Base-by-base conservation (phyloP, 2,329 filamentous ascomycete species). In the Arachnopeziza araneosa region DNA sequence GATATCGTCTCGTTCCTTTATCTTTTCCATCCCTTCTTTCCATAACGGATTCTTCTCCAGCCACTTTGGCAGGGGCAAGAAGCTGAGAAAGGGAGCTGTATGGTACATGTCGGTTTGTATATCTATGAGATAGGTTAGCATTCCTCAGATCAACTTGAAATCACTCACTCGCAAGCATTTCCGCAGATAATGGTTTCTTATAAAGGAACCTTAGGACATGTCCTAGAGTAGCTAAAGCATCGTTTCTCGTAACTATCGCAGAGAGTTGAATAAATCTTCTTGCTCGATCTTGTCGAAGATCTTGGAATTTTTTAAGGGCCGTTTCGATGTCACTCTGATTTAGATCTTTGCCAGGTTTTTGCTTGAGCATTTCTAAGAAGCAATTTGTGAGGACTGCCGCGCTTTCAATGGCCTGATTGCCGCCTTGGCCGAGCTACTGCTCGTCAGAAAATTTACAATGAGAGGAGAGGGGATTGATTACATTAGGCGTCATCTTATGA, bases 391-490 rank as follows among this genome's bases (percentile, higher is more conserved):
- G 63, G 10, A 67, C 66, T 5, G 75, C 75, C 2, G 71, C 74
- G 56, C 70, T 71, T 63, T 78, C 75, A 19, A 77, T 75, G 1
- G 75, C 74, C 58, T 66, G 69, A 61, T 77, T 78, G 19, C 73
- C 76, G 0, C 76, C 75, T 66, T 76, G 75, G 9, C 75, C 75
- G 22, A 59, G 49, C 62, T 64, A 22, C 3, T 26, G 24, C 12
- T n/a, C 2, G 52, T 54, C 32, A 54, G 52, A 26, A 30, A 14
- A 30, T 30, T 7, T 54, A n/a, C 26, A 44, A 10, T 24, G 10
- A 17, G n/a, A 52, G 22, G 17, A 30, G 26, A 24, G n/a, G 24
- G 32, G 19, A 22, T 24, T 53, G 10, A 72, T 73, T 52, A 63
- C 56, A 64, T 68, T 68, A 21, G 65, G 60, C 19, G 65, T 68